phyloP scores from a whole-genome alignment of 805 yeast genomes.

The Candida wancherniae region DNA sequence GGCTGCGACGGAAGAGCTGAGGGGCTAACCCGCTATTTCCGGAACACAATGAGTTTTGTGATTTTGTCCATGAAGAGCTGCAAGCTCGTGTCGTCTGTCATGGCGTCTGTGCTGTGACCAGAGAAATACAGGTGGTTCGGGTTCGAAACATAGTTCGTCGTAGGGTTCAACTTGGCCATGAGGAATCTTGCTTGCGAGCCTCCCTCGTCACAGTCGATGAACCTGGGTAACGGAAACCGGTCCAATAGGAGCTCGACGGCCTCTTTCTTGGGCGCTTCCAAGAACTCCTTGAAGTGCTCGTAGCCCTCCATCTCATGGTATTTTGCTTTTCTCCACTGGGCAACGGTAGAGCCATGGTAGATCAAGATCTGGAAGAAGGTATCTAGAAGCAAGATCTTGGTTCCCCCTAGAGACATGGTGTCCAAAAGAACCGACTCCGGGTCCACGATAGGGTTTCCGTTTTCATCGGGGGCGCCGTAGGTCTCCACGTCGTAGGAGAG shows the following conservation, averaged over 20 bases:
- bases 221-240: slow-evolving; percentile 67
- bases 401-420: slow-evolving; percentile 55
- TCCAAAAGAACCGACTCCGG: slow-evolving; percentile 63
- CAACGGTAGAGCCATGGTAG: slow-evolving; percentile 61
- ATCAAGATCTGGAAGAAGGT: slow-evolving; percentile 68
- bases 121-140: slow-evolving; percentile 25
- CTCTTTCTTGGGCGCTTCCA: slow-evolving; percentile 58
- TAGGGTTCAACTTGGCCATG: slow-evolving; percentile 65
- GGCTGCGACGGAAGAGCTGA: no score
- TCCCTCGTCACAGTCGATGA: slow-evolving; percentile 70
- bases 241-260: slow-evolving; percentile 63
- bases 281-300: slow-evolving; percentile 52
- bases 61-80: slow-evolving; percentile 55
- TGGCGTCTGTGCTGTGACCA: slow-evolving; percentile 29
- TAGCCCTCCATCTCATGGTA: slow-evolving; percentile 61
- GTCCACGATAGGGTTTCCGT: slow-evolving; percentile 33
- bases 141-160: slow-evolving; percentile 47
- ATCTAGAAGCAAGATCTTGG: slow-evolving; percentile 54
- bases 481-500: slow-evolving; percentile 49
- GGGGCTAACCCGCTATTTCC: slow-evolving; percentile 8
- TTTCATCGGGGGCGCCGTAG: slow-evolving; percentile 32
- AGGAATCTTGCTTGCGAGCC: slow-evolving; percentile 72
- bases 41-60: slow-evolving; percentile 29
- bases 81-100: slow-evolving; percentile 59
- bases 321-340: slow-evolving; percentile 61